A percentile compares a stretch with the other conserved stretches of the same genome.
These are phyloP conservation scores for Ceratocystis colombiana DNA, from an alignment of 2,329 filamentous ascomycete genomes.

Conservation along the genomic window DNA sequence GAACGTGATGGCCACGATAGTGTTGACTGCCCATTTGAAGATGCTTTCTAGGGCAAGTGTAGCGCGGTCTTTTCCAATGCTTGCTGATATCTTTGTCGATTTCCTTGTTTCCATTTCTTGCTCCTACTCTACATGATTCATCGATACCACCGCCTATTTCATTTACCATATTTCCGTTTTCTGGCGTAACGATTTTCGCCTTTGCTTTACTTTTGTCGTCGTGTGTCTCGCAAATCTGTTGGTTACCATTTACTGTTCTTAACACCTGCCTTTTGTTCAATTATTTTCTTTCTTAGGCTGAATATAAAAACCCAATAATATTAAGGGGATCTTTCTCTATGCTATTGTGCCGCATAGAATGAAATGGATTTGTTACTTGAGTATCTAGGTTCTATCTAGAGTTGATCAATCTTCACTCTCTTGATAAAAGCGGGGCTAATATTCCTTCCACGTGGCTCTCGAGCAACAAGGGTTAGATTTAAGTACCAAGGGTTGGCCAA, in stretches of 20 bases:
- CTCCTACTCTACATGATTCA: slow-evolving; percentile 9
- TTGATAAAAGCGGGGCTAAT: not conserved
- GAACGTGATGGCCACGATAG: slow-evolving; percentile 95
- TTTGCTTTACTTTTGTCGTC: not conserved
- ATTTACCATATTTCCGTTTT: slow-evolving; percentile 2
- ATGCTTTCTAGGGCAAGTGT: slow-evolving; percentile 48
- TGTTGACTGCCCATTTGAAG: slow-evolving; percentile 87
- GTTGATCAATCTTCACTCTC: not conserved
- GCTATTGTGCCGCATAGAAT: no score
- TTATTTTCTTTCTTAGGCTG: not conserved
- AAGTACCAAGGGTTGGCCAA: not conserved
- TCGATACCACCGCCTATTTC: slow-evolving; percentile 18
- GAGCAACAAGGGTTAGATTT: not conserved
- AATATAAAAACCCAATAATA: not conserved
- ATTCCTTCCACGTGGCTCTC: not conserved
- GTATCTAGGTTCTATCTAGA: no score
- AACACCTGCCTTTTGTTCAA: not conserved
- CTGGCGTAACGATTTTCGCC: slow-evolving; percentile 7
- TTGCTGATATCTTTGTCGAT: not conserved
- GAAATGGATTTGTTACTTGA: no score
- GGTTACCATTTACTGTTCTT: slow-evolving; percentile 1
- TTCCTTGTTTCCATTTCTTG: not conserved
- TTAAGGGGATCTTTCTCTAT: no score
- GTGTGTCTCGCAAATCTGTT: slow-evolving; percentile 11
- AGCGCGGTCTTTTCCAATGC: not conserved